These are phyloP conservation scores for Pyronema omphalodes DNA, from an alignment of 495 filamentous ascomycete genomes.

Conservation along the genomic window DNA sequence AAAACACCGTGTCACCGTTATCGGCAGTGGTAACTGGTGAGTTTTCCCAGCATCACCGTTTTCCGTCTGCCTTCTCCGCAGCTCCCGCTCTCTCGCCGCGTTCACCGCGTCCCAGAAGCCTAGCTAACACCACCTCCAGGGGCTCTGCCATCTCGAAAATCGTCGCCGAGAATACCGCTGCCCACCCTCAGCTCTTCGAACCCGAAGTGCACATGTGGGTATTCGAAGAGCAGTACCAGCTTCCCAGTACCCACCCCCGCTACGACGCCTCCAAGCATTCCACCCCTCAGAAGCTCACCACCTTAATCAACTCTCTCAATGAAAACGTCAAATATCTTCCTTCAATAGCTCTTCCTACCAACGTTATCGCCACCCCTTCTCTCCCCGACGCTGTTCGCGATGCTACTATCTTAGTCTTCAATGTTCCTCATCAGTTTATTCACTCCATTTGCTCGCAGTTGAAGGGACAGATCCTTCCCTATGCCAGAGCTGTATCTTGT, in stretches of 20 bases:
- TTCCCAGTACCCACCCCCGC: conserved; percentile 14
- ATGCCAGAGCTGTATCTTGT: conserved; percentile 84
- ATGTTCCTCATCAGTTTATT: conserved; percentile 97
- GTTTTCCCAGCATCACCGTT: conserved; percentile 8
- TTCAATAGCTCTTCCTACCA: conserved; percentile 59
- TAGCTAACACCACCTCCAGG: conserved; percentile 30
- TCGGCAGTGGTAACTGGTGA: conserved; percentile 95
- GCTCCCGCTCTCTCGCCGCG: background rate
- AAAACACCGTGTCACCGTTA: conserved; percentile 85
- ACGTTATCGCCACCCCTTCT: conserved; percentile 79
- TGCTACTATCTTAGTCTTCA: conserved; percentile 82
- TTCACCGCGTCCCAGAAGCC: background rate
- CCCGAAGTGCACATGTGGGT: conserved; percentile 69
- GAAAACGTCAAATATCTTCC: conserved; percentile 98
- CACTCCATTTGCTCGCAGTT: conserved; percentile 67
- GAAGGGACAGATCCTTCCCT: conserved; percentile 74
- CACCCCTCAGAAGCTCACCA: conserved; percentile 65
- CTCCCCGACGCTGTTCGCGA: conserved; percentile 62
- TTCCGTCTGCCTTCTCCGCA: background rate
- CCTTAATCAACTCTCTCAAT: conserved; percentile 76
- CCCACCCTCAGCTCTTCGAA: conserved; percentile 63
- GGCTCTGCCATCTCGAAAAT: conserved; percentile 96
- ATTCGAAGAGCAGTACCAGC: conserved; percentile 27
- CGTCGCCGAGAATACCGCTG: conserved; percentile 72
- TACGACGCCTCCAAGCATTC: conserved; percentile 33